Conservation (phyloP, 192 early-diverging fungal genomes). For the Coemansia sp. region DNA sequence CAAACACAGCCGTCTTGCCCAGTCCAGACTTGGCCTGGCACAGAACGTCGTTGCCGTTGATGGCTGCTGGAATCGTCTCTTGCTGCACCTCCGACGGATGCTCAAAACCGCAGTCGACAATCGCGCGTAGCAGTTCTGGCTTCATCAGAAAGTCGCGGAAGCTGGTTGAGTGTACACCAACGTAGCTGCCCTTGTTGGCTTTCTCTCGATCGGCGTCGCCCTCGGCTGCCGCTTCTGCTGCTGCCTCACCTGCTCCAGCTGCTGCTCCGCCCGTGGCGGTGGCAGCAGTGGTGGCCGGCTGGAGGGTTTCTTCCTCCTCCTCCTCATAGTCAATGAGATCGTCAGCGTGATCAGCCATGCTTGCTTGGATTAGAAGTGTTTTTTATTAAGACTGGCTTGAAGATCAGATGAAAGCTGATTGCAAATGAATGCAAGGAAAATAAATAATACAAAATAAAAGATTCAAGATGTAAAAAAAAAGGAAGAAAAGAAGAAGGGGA, state of each 20-base stretch:
- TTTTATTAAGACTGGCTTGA: not conserved
- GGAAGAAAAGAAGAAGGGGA: slow-evolving; percentile 13
- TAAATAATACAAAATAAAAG: slow-evolving; percentile 14
- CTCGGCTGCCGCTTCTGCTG: slow-evolving; percentile 28
- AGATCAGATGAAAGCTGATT: slow-evolving; percentile 2
- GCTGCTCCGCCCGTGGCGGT: slow-evolving; percentile 50
- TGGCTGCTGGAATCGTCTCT: slow-evolving; percentile 96
- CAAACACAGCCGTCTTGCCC: slow-evolving; percentile 99
- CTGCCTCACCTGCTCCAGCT: slow-evolving; percentile 44
- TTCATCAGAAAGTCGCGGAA: slow-evolving; percentile 98
- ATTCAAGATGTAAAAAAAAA: slow-evolving; percentile 5
- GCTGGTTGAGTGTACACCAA: slow-evolving; percentile 97
- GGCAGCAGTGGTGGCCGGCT: slow-evolving; percentile 46
- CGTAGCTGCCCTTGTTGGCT: slow-evolving; percentile 96
- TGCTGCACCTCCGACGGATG: slow-evolving; percentile 99
- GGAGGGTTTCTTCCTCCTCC: slow-evolving; percentile 76
- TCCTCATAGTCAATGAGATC: slow-evolving; percentile 98
- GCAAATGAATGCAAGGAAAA: slow-evolving; percentile 1
- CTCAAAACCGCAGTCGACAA: slow-evolving; percentile 98
- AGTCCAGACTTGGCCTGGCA: slow-evolving; percentile 99
- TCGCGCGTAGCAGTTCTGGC: slow-evolving; percentile 92
- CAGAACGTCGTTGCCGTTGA: slow-evolving; percentile 94
- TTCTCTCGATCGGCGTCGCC: slow-evolving; percentile 64
- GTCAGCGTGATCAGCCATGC: slow-evolving; percentile 72
- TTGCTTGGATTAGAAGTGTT: not conserved